Conservation (phyloP, 2,329 filamentous ascomycete genomes). For the Leptographium radiaticola region DNA sequence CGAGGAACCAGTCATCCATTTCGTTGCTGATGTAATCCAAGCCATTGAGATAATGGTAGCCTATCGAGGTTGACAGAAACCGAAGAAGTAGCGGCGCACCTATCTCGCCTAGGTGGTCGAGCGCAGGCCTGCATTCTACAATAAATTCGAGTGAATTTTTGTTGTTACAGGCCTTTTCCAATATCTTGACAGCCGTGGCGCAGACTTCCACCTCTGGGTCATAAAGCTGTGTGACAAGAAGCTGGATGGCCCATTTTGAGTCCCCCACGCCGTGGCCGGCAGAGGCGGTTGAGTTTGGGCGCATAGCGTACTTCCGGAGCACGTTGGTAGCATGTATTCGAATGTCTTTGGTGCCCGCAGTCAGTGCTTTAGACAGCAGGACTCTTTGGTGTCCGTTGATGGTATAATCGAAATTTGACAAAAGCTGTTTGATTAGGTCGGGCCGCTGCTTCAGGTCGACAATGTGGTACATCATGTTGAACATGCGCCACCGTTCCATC, state of each 20-base stretch:
- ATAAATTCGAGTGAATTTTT: slow-evolving; percentile 88
- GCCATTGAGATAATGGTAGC: slow-evolving; percentile 93
- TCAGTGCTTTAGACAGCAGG: slow-evolving; percentile 85
- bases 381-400: slow-evolving; percentile 81
- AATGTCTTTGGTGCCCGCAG: slow-evolving; percentile 80
- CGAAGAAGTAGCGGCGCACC: slow-evolving; percentile 83
- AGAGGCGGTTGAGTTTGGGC: slow-evolving; percentile 13
- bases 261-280: slow-evolving; percentile 40
- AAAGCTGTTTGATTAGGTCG: slow-evolving; percentile 76
- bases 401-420: slow-evolving; percentile 87
- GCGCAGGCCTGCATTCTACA: slow-evolving; percentile 83
- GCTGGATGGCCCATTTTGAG: slow-evolving; percentile 89
- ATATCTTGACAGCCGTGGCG: slow-evolving; percentile 87
- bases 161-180: slow-evolving; percentile 94
- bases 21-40: slow-evolving; percentile 98
- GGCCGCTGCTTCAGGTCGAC: slow-evolving; percentile 82
- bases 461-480: slow-evolving; percentile 99
- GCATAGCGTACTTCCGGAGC: slow-evolving; percentile 71
- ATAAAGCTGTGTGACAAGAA: slow-evolving; percentile 96
- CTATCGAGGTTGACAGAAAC: slow-evolving; percentile 90
- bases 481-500: slow-evolving; percentile 92
- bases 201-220: slow-evolving; percentile 96
- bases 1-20: slow-evolving; percentile 99
- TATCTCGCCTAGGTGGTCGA: slow-evolving; percentile 94
- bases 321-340: slow-evolving; percentile 81